phyloP scores from a whole-genome alignment of 1,139 yeast species.

The Hyphopichia burtonii region DNA sequence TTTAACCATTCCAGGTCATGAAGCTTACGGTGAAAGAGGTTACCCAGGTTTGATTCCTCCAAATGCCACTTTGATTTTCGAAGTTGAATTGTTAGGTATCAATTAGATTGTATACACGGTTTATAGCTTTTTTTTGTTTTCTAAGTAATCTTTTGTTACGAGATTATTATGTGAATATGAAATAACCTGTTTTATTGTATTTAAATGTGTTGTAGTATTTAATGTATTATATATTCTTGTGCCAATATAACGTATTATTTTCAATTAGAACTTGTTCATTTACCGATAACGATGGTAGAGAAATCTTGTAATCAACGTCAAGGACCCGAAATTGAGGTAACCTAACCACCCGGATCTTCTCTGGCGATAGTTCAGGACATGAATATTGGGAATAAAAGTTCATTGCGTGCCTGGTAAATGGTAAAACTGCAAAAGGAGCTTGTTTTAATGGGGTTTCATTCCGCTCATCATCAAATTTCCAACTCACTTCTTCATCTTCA shows the following conservation, averaged over 20 bases:
- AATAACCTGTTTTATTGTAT: no score
- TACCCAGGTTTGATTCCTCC: constrained; percentile 97
- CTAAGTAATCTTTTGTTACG: no score
- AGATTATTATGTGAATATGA: no score
- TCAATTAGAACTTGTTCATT: constrained; percentile 24
- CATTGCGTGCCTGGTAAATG: constrained; percentile 54
- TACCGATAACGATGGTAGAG: constrained; percentile 55
- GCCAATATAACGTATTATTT: constrained; percentile 18
- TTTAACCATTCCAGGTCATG: constrained; percentile 87
- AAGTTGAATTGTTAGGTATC: constrained; percentile 84
- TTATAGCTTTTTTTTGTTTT: neutral
- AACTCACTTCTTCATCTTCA: constrained; percentile 16
- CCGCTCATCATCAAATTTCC: constrained; percentile 29
- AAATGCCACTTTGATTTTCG: constrained; percentile 88
- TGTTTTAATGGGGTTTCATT: constrained; percentile 29
- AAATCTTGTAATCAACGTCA: constrained; percentile 66
- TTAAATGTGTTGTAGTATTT: no score
- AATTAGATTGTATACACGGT: constrained; percentile 39
- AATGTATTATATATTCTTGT: neutral
- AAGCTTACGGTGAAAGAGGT: constrained; percentile 93
- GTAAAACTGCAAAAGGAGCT: constrained; percentile 53
- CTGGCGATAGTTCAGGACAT: neutral
- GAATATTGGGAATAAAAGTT: constrained; percentile 19
- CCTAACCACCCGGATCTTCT: neutral
- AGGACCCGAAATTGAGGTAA: constrained; percentile 60